Base-by-base conservation (phyloP, 2,329 filamentous ascomycete genomes). In the Monascus ruber region DNA sequence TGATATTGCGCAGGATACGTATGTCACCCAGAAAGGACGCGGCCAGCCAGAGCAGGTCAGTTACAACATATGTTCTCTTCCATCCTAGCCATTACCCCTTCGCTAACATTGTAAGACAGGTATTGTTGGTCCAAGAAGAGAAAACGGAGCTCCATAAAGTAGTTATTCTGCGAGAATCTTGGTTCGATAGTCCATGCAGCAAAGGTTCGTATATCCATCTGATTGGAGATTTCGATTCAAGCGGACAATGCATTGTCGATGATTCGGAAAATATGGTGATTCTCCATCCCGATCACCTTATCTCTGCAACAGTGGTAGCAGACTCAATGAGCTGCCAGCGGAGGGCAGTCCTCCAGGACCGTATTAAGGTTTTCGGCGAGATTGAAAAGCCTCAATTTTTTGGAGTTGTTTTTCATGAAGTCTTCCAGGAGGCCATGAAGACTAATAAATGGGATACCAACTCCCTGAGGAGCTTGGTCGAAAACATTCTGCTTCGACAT, bases 221-320 rank as follows among this genome's bases (percentile, higher is more conserved):
- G 42, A 85, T 93, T 46, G 88, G 88, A 26, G 65, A 76, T 3
- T 94, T 93, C 51, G 74, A 81, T 42, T 49, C 63, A 1, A 71
- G 67, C 10, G 84, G 85, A 1, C 77, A 81, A 56, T 94, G 88
- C 56, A 66, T 93, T 35, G 73, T 96, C 45, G 83, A 94, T 55
- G 86, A 96, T 58, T 71, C 74, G 2, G 73, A 88, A 51, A 86
- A 91, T 52, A 83, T 96, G 60, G 68, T 98, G 37, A 87, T 98
- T 41, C 66, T 98, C 9, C 88, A 98, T 54, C 91, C 91, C 0
- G 91, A 98, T 54, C 88, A 96, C 63, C 74, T 98, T 28, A 83
- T 98, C 38, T 96, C 91, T 2, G 83, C 91, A 2, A 96, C 91
- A 1, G 86, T 93, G 4, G 83, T 98, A 33, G 88, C 87, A n/a